phyloP scores from a whole-genome alignment of 345 rosid species.

The Arabidopsis arenosa region DNA sequence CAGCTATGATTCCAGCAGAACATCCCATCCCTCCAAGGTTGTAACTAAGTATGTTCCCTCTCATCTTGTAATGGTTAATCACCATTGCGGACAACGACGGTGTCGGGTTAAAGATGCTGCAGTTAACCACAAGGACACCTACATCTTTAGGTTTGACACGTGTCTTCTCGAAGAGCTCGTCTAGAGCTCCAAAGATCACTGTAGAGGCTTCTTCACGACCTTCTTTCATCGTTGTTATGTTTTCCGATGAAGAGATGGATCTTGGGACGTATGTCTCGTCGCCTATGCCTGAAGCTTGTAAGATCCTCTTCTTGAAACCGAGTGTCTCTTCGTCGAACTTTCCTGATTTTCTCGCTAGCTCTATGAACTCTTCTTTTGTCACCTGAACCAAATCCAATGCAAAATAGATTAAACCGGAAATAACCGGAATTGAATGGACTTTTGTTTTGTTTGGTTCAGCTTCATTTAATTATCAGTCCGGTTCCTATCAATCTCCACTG shows the following conservation, averaged over 20 bases:
- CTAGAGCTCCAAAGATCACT: conserved; percentile 87
- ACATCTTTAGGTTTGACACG: conserved; percentile 82
- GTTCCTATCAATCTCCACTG: background rate
- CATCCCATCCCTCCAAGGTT: conserved; percentile 98
- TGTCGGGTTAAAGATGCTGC: conserved; percentile 94
- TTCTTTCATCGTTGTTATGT: conserved; percentile 80
- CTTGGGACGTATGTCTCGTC: conserved; percentile 85
- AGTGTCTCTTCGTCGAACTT: conserved; percentile 70
- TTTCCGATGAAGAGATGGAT: conserved; percentile 56
- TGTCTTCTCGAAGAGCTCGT: conserved; percentile 86
- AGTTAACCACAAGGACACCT: conserved; percentile 87
- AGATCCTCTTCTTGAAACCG: conserved; percentile 68
- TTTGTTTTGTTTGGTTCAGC: background rate
- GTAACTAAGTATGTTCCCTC: conserved; percentile 89
- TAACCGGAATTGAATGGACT: background rate
- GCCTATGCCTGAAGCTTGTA: conserved; percentile 81
- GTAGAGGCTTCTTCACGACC: conserved; percentile 82
- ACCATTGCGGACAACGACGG: conserved; percentile 90
- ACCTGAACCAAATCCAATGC: conserved; percentile 50
- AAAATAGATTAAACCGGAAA: background rate
- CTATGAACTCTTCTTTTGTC: conserved; percentile 71
- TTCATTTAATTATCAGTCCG: background rate
- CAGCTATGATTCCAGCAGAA: conserved; percentile 79
- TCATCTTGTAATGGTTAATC: conserved; percentile 93
- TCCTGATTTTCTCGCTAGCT: conserved; percentile 59